Evolutionary conservation across 345 rosid genomes (phyloP).

Genomic region (Boechera stricta): DNA sequence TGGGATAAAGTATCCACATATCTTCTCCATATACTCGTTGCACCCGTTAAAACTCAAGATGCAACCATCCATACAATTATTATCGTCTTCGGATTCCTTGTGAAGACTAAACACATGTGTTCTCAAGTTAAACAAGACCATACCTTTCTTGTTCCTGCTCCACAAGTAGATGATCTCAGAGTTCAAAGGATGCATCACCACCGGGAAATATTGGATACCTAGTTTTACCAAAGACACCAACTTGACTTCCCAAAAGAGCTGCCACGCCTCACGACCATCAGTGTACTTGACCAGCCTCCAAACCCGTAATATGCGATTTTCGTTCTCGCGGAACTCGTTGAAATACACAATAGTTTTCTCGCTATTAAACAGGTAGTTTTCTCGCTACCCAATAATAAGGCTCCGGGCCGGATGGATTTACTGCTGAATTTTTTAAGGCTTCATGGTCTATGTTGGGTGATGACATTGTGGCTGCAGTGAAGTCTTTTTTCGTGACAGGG

Average conservation of each 20-base stretch:
- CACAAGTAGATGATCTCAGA: conserved; percentile 37
- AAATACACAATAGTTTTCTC: conserved; percentile 8
- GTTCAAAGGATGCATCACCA: conserved; percentile 40
- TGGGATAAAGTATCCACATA: background rate
- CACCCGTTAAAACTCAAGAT: conserved; percentile 23
- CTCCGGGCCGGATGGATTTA: too few species aligned
- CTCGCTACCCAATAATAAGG: too few species aligned
- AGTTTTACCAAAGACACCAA: background rate
- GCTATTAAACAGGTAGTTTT: too few species aligned
- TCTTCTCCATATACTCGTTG: background rate
- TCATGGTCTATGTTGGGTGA: too few species aligned
- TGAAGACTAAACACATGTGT: conserved; percentile 19
- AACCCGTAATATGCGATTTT: conserved; percentile 9
- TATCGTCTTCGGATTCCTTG: background rate
- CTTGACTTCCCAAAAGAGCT: conserved; percentile 19
- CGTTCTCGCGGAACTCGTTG: conserved; percentile 1
- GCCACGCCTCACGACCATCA: conserved; percentile 25
- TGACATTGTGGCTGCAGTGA: too few species aligned
- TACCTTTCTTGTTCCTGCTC: background rate
- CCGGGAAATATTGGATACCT: background rate
- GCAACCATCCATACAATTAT: conserved; percentile 33
- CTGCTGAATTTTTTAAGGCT: too few species aligned
- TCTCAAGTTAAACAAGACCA: conserved; percentile 36
- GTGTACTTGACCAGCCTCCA: conserved; percentile 31
- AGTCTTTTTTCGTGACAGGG: too few species aligned